Evolutionary conservation across 2,329 filamentous ascomycete species (phyloP).

Genomic region (Aspergillaceae sp.): DNA sequence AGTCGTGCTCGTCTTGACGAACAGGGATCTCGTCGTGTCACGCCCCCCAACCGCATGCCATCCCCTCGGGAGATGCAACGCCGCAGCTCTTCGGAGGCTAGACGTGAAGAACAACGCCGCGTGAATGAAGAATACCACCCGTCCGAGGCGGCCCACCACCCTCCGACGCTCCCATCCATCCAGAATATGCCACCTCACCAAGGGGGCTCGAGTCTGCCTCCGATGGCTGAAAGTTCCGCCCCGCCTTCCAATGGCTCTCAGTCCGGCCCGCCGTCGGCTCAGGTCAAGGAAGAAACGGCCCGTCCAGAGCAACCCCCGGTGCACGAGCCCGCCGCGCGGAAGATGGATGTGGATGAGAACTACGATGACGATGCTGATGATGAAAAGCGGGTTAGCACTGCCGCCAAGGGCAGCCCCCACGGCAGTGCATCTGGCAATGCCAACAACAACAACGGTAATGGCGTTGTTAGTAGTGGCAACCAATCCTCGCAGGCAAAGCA

Average conservation of each 20-base stretch:
- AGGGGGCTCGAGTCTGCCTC: conserved; percentile 45
- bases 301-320: conserved; percentile 43
- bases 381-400: conserved; percentile 46
- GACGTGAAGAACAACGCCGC: conserved; percentile 61
- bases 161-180: conserved; percentile 50
- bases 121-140: conserved; percentile 76
- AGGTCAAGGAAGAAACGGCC: conserved; percentile 48
- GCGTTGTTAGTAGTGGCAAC: conserved; percentile 14
- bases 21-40: conserved; percentile 66
- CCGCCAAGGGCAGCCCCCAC: conserved; percentile 28
- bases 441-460: conserved; percentile 8
- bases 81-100: conserved; percentile 66
- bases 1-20: conserved; percentile 80
- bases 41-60: conserved; percentile 47
- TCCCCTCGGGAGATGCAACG: conserved; percentile 62
- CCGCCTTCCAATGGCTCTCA: conserved; percentile 36
- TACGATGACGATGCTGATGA: conserved; percentile 94
- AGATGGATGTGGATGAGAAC: conserved; percentile 96
- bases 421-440: conserved; percentile 21
- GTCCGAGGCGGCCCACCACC: conserved; percentile 84
- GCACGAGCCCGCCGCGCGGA: conserved; percentile 78
- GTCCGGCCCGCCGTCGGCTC: conserved; percentile 27
- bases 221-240: conserved; percentile 42
- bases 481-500: conserved; percentile 23
- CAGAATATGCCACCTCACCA: conserved; percentile 38